Evolutionary conservation across 768 basidiomycete species (phyloP).

Genomic region (Exsudoporus frostii): DNA sequence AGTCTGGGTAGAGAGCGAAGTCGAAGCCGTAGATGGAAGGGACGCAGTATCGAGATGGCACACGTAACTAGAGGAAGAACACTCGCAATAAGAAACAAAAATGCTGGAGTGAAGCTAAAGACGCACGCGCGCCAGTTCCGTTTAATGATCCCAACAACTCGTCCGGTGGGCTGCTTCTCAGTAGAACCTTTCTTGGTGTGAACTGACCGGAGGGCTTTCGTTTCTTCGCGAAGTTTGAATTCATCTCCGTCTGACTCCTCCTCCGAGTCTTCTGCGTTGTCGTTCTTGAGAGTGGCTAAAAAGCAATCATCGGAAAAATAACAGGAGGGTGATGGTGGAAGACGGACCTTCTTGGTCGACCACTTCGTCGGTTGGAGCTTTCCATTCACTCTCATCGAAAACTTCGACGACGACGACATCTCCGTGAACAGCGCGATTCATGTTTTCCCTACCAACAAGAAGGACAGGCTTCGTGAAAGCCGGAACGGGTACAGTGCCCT

Average conservation of each 20-base stretch:
- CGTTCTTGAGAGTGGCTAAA: conserved; percentile 79
- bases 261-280: conserved; percentile 76
- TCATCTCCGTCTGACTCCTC: conserved; percentile 50
- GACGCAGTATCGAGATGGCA: conserved; percentile 93
- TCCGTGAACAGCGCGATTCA: conserved; percentile 94
- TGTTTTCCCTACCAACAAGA: conserved; percentile 83
- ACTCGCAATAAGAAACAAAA: neutral
- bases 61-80: conserved; percentile 59
- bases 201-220: conserved; percentile 33
- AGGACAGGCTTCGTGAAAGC: conserved; percentile 76
- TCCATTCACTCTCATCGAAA: conserved; percentile 87
- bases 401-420: conserved; percentile 91
- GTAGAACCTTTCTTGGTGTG: conserved; percentile 26
- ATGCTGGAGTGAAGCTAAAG: neutral
- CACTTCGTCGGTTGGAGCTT: conserved; percentile 86
- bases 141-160: conserved; percentile 88
- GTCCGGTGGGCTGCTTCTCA: conserved; percentile 87
- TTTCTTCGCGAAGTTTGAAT: conserved; percentile 41
- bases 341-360: conserved; percentile 85
- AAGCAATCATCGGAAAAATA: neutral
- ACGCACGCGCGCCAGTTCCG: conserved; percentile 93
- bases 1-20: conserved; percentile 82
- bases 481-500: conserved; percentile 81
- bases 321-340: neutral
- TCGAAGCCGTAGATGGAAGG: conserved; percentile 70